These are phyloP conservation scores for Austroboletus novae-zelandiae DNA, from an alignment of 1,284 basidiomycete genomes.

Conservation along the genomic window DNA sequence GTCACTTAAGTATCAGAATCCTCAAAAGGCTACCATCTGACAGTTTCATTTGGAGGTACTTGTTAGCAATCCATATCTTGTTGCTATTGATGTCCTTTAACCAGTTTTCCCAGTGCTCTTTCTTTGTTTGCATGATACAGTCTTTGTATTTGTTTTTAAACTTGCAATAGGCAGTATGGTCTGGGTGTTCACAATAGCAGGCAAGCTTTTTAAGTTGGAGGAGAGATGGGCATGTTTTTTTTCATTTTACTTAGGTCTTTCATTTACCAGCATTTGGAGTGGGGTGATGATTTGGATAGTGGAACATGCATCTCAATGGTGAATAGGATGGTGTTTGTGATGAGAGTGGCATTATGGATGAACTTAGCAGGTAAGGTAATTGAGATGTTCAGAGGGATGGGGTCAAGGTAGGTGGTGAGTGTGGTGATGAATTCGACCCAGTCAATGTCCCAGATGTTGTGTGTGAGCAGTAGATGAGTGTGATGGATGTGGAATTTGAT, in stretches of 20 bases:
- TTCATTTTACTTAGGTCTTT: no score
- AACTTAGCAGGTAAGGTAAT: slow-evolving; percentile 12
- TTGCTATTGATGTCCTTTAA: slow-evolving; percentile 28
- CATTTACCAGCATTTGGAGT: no score
- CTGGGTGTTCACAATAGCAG: no score
- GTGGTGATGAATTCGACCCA: not conserved
- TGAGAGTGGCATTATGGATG: not conserved
- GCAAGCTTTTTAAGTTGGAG: no score
- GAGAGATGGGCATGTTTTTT: no score
- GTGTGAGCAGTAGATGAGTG: not conserved
- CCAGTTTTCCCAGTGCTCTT: slow-evolving; percentile 35
- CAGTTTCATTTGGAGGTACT: no score
- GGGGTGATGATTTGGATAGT: not conserved
- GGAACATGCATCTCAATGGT: slow-evolving; percentile 17
- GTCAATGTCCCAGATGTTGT: not conserved
- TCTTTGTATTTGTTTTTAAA: not conserved
- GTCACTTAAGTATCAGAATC: no score
- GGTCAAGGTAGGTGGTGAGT: not conserved
- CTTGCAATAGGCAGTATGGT: slow-evolving; percentile 10
- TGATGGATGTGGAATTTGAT: not conserved
- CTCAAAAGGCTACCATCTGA: no score
- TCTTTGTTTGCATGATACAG: slow-evolving; percentile 25
- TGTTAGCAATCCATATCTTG: slow-evolving; percentile 14
- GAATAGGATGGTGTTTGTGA: not conserved
- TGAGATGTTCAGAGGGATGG: not conserved